These are phyloP conservation scores for Pulveroboletus sp. DNA, from an alignment of 768 basidiomycete genomes.

Conservation along the genomic window DNA sequence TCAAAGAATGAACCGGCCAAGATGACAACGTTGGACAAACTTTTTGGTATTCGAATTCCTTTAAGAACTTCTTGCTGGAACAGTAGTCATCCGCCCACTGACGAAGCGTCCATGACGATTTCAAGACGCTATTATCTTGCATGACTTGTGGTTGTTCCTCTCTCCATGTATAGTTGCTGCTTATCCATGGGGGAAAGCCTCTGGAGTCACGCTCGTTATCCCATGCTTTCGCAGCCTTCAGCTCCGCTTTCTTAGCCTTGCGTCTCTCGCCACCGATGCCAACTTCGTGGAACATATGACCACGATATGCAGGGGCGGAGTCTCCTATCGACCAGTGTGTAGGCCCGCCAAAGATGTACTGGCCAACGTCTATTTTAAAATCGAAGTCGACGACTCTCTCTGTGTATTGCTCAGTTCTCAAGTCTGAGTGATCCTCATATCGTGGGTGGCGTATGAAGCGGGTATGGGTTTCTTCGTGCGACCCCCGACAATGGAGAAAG, in stretches of 20 bases:
- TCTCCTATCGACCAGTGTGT: conserved; percentile 62
- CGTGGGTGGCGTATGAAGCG: conserved; percentile 38
- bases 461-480: conserved; percentile 50
- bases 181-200: conserved; percentile 53
- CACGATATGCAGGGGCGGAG: conserved; percentile 58
- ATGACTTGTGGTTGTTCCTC: conserved; percentile 27
- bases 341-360: conserved; percentile 36
- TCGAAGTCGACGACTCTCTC: conserved; percentile 65
- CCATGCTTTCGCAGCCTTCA: conserved; percentile 43
- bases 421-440: conserved; percentile 30
- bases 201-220: conserved; percentile 36
- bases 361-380: conserved; percentile 55
- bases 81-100: conserved; percentile 86
- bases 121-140: conserved; percentile 29
- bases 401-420: conserved; percentile 46
- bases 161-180: conserved; percentile 30
- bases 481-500: conserved; percentile 47
- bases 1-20: conserved; percentile 12
- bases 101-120: conserved; percentile 57
- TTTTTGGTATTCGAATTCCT: conserved; percentile 76
- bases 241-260: conserved; percentile 40
- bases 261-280: conserved; percentile 36
- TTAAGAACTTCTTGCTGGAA: conserved; percentile 59
- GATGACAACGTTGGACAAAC: conserved; percentile 28
- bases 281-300: conserved; percentile 55